Conservation (phyloP, 441 rosid species). For the Gossypium davidsonii region DNA sequence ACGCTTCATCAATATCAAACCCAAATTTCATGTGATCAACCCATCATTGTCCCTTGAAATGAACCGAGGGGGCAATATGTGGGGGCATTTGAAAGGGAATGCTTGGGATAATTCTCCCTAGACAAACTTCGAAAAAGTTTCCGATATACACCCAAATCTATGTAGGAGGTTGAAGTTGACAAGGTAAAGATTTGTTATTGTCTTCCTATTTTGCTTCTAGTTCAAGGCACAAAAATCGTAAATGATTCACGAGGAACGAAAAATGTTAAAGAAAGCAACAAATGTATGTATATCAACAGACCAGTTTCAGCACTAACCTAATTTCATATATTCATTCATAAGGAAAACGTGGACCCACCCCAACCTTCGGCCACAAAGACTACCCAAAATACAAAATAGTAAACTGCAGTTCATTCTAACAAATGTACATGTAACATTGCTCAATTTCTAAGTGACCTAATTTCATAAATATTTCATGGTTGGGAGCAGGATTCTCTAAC, state of each 20-base stretch:
- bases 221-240: neutral
- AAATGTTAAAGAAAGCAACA: neutral
- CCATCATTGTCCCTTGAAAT: neutral
- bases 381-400: neutral
- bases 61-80: neutral
- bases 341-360: neutral
- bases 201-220: neutral
- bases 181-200: neutral
- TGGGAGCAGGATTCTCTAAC: conserved; percentile 7
- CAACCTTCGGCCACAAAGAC: neutral
- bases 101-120: neutral
- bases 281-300: neutral
- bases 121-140: neutral
- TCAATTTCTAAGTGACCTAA: neutral
- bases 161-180: neutral
- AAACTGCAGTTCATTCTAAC: neutral
- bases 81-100: neutral
- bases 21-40: neutral
- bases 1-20: neutral
- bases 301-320: neutral
- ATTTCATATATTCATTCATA: neutral
- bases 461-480: neutral
- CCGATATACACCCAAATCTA: neutral
- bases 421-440: neutral
- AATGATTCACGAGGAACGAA: neutral